These are phyloP conservation scores for Aspergillus proliferans DNA, from an alignment of 2,329 filamentous ascomycete genomes.

Conservation along the genomic window DNA sequence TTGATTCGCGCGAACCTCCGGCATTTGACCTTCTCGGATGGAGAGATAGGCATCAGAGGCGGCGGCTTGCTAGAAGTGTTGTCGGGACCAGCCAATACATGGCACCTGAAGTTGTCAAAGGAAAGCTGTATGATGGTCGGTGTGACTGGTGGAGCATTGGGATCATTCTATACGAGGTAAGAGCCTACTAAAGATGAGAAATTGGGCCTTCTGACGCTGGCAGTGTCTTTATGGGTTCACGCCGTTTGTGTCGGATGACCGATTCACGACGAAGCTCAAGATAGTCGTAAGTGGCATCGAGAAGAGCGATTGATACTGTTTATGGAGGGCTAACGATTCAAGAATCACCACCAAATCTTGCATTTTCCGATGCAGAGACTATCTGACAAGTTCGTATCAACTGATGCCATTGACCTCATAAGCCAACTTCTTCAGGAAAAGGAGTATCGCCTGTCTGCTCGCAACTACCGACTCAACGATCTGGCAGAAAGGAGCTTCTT, in stretches of 20 bases:
- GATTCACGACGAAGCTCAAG: slow-evolving; percentile 77
- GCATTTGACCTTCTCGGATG: slow-evolving; percentile 57
- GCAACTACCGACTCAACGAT: slow-evolving; percentile 66
- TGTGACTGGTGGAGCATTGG: slow-evolving; percentile 98
- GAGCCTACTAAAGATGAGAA: slow-evolving; percentile 1
- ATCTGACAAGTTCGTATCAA: slow-evolving; percentile 54
- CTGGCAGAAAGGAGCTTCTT: slow-evolving; percentile 28
- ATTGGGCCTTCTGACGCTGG: background rate
- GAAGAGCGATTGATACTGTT: too few species aligned
- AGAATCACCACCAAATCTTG: slow-evolving; percentile 66
- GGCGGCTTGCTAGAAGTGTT: slow-evolving; percentile 71
- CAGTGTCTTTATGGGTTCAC: slow-evolving; percentile 84
- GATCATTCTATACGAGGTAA: slow-evolving; percentile 79
- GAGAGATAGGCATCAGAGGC: slow-evolving; percentile 63
- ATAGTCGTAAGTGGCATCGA: slow-evolving; percentile 58
- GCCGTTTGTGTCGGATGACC: slow-evolving; percentile 76
- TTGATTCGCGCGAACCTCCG: slow-evolving; percentile 24
- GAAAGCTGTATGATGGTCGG: slow-evolving; percentile 78
- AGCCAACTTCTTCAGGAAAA: slow-evolving; percentile 65
- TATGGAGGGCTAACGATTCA: background rate
- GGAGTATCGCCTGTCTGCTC: slow-evolving; percentile 68
- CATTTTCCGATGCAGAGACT: slow-evolving; percentile 58
- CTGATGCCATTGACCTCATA: slow-evolving; percentile 71
- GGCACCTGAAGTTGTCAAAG: slow-evolving; percentile 86
- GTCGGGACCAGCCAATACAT: slow-evolving; percentile 98